Base-by-base conservation (phyloP, 352 stramenopile species). In the Phytophthora nicotianae region DNA sequence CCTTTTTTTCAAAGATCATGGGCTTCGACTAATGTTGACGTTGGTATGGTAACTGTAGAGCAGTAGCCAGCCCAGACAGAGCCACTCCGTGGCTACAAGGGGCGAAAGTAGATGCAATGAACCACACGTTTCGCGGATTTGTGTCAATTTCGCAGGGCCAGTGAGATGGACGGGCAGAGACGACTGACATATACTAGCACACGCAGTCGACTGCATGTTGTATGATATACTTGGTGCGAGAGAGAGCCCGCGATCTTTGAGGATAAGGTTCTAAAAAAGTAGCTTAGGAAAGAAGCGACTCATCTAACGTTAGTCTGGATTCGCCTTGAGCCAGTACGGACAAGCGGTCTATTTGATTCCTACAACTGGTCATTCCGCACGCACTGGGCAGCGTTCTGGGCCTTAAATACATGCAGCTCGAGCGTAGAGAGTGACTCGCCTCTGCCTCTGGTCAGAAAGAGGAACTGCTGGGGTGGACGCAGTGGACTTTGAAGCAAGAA, bases 231-330 rank as follows among this genome's bases (percentile, higher is more conserved):
- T 13, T 19, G 23, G 10, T 17, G 49, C 17, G 49, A 50, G 52
- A 59, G 38, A 50, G 51, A 59, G 51, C 0, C 24, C 4, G 14
- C 17, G 24, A 53, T 29, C 47, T 53, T 53, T 42, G 46, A 53
- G 26, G 41, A 17, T 61, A 66, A 66, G 17, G 32, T 66, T 66
- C 58, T 24, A 66, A 50, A 66, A 61, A 60, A 54, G 38, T 21
- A 38, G 13, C 53, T 53, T 47, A 61, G 33, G 27, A 52, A 49
- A 33, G 16, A 50, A 37, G 8, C 13, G 11, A 21, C 17, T 40
- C 19, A 17, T 14, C 11, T 26, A 29, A 52, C 24, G 24, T 29
- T 29, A 7, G 45, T 40, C 47, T 53, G 41, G 48, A 65, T 65
- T 51, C 40, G 50, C 26, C 17, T 27, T 64, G 47, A 60, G 41